phyloP scores from a whole-genome alignment of 2,329 filamentous ascomycete species.

The Penicillium hesseltinei region DNA sequence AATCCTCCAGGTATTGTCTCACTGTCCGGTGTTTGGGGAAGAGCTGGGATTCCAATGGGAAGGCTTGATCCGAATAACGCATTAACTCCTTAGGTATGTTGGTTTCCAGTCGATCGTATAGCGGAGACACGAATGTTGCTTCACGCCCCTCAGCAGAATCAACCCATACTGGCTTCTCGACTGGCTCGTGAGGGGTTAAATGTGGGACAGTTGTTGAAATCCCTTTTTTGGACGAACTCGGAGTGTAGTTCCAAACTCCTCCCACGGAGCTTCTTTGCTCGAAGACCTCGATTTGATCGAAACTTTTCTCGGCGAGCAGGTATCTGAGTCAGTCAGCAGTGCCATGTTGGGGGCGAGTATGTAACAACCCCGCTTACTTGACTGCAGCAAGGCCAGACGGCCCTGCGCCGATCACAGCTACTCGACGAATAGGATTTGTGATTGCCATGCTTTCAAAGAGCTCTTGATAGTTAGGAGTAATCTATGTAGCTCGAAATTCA shows the following conservation, averaged over 20 bases:
- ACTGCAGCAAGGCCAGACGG: slow-evolving; percentile 75
- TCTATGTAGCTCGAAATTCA: background rate
- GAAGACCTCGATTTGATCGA: slow-evolving; percentile 70
- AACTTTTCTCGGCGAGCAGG: slow-evolving; percentile 67
- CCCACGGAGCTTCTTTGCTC: slow-evolving; percentile 77
- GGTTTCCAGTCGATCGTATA: slow-evolving; percentile 79
- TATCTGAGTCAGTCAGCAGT: slow-evolving; percentile 52
- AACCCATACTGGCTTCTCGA: slow-evolving; percentile 61
- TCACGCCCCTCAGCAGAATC: slow-evolving; percentile 30
- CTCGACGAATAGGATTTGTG: slow-evolving; percentile 31
- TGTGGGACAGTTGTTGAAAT: slow-evolving; percentile 60
- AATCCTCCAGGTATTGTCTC: slow-evolving; percentile 69
- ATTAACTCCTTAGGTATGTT: slow-evolving; percentile 84
- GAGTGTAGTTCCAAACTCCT: slow-evolving; percentile 82
- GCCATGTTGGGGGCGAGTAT: background rate
- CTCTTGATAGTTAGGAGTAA: background rate
- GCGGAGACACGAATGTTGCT: slow-evolving; percentile 72
- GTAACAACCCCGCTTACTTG: slow-evolving; percentile 49
- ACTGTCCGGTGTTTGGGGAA: slow-evolving; percentile 74
- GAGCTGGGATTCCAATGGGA: slow-evolving; percentile 63
- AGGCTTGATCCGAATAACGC: slow-evolving; percentile 70
- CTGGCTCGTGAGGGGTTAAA: slow-evolving; percentile 58
- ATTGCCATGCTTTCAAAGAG: slow-evolving; percentile 18
- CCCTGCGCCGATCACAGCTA: slow-evolving; percentile 82
- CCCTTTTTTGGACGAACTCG: slow-evolving; percentile 47